These are phyloP conservation scores for Gracilaria domingensis DNA, from an alignment of 23 red algal genomes.

Conservation along the genomic window DNA sequence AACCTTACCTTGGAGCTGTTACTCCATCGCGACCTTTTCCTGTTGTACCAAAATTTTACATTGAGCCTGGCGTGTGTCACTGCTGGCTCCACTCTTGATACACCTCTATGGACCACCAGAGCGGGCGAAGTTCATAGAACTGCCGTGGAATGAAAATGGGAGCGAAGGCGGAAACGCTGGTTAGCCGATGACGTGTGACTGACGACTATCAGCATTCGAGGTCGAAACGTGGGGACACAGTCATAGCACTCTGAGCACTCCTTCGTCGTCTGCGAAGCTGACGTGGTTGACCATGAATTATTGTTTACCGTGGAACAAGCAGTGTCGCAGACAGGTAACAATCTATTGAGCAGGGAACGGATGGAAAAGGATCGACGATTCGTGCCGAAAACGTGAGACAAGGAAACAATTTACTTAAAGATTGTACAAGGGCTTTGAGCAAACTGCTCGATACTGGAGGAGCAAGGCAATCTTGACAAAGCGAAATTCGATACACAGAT, in stretches of 20 bases:
- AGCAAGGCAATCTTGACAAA: neutral
- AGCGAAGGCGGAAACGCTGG: neutral
- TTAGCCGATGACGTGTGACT: neutral
- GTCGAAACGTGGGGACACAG: neutral
- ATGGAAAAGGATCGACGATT: no score
- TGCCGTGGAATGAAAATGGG: neutral
- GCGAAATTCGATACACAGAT: neutral
- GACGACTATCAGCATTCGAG: neutral
- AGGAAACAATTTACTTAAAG: no score
- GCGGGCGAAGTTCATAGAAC: neutral
- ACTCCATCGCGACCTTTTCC: neutral
- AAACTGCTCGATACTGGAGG: neutral
- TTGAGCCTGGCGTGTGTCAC: neutral
- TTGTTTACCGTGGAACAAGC: no score
- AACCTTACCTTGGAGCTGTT: neutral
- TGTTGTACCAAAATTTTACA: neutral
- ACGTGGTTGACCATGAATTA: no score
- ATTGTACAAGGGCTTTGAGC: no score
- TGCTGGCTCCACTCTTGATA: no score
- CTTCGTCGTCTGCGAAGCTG: no score
- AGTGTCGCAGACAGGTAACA: no score
- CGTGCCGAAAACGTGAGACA: no score
- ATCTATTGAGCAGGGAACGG: no score
- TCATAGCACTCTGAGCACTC: no score
- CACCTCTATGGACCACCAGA: neutral